phyloP scores from a whole-genome alignment of 441 rosid genomes.

The Metrosideros polymorpha region DNA sequence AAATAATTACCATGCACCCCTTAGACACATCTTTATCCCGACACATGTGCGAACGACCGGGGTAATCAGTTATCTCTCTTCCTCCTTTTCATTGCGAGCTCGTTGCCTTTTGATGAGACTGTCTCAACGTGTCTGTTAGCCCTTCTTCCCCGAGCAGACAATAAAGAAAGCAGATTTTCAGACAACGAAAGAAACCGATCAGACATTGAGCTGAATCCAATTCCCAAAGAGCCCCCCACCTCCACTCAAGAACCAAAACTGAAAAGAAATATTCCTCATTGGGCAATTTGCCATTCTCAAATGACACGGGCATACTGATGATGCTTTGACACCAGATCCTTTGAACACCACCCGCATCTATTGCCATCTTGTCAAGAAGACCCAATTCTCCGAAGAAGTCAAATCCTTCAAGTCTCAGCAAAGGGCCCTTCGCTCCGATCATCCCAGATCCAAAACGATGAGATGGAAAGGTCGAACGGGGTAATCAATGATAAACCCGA shows the following conservation, averaged over 20 bases:
- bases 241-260: background rate
- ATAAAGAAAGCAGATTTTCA: background rate
- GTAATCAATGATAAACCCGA: background rate
- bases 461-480: background rate
- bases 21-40: too few relatives aligned
- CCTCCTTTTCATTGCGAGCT: background rate
- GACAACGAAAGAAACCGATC: background rate
- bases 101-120: background rate
- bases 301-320: background rate
- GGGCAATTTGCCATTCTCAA: background rate
- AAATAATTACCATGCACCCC: too few relatives aligned
- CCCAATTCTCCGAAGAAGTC: background rate
- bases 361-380: background rate
- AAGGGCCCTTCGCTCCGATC: background rate
- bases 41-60: too few relatives aligned
- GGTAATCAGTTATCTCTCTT: too few relatives aligned
- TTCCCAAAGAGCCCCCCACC: background rate
- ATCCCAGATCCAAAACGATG: background rate
- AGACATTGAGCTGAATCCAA: background rate
- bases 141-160: background rate
- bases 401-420: background rate
- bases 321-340: background rate
- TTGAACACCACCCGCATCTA: background rate
- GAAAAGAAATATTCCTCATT: background rate
- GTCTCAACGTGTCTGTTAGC: background rate